Evolutionary conservation across 331 rosid genomes (phyloP).

Genomic region (Rhamnella rubrinervis): DNA sequence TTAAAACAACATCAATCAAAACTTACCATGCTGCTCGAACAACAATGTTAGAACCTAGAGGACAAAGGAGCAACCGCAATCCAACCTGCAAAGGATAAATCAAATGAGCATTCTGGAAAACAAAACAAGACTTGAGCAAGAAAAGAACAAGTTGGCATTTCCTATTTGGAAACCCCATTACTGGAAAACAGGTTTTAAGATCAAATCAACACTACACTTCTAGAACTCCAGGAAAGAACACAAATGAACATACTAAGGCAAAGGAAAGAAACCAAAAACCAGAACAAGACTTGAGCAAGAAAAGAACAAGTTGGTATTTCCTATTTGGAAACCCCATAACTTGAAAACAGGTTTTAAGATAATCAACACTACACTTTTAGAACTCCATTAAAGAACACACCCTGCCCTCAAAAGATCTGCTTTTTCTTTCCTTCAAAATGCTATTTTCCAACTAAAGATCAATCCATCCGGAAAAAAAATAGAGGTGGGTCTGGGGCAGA

Average conservation of each 20-base stretch:
- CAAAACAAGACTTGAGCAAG: neutral
- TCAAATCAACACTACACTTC: too few species aligned
- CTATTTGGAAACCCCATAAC: neutral
- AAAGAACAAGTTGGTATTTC: neutral
- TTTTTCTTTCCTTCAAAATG: too few species aligned
- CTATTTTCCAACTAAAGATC: too few species aligned
- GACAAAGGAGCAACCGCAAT: conserved; percentile 79
- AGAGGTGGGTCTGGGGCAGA: too few species aligned
- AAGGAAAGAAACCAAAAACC: conserved; percentile 14
- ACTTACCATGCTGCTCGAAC: conserved; percentile 84
- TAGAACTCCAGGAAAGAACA: too few species aligned
- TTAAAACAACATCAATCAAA: neutral
- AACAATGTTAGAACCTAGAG: conserved; percentile 75
- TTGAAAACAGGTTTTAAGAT: too few species aligned
- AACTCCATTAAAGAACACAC: too few species aligned
- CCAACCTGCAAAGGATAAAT: conserved; percentile 60
- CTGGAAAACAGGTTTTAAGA: too few species aligned
- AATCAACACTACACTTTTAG: too few species aligned
- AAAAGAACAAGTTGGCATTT: neutral
- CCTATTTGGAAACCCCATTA: neutral
- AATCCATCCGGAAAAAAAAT: too few species aligned
- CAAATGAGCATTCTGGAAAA: neutral
- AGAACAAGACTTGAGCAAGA: conserved; percentile 4
- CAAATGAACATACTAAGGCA: too few species aligned
- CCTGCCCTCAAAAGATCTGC: too few species aligned